These are phyloP conservation scores for Candida xiaguanensis DNA, from an alignment of 805 yeast species.

Conservation along the genomic window DNA sequence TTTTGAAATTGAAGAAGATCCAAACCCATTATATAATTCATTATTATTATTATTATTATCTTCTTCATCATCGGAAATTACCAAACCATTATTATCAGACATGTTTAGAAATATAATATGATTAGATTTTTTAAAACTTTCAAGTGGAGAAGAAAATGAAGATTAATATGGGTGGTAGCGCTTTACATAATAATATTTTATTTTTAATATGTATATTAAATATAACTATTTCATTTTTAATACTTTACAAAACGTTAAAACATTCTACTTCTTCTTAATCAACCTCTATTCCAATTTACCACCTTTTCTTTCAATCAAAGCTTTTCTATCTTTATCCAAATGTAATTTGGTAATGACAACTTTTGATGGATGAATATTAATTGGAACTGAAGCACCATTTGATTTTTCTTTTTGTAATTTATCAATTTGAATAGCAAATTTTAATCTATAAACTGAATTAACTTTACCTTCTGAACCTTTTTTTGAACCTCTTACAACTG, in stretches of 20 bases:
- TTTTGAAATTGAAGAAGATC: constrained; percentile 29
- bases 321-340: constrained; percentile 99
- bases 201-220: constrained; percentile 1
- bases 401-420: constrained; percentile 97
- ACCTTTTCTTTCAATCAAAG: constrained; percentile 95
- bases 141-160: too few relatives aligned
- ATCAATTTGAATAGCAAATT: constrained; percentile 94
- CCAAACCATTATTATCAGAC: constrained; percentile 6
- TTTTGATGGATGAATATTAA: constrained; percentile 97
- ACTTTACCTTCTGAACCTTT: constrained; percentile 99
- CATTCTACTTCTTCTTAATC: not conserved
- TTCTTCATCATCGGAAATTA: constrained; percentile 24
- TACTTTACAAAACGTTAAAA: too few relatives aligned
- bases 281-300: constrained; percentile 78
- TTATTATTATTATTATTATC: too few relatives aligned
- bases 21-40: constrained; percentile 35
- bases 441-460: constrained; percentile 97
- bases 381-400: constrained; percentile 95
- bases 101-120: too few relatives aligned
- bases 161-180: too few relatives aligned
- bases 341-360: constrained; percentile 97
- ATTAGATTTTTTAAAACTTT: too few relatives aligned
- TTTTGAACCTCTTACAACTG: constrained; percentile 97
- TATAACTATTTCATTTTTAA: too few relatives aligned
- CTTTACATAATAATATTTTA: too few relatives aligned